These are phyloP conservation scores for Phlyctochytrium arcticum DNA, from an alignment of 192 early-diverging fungal species.

Conservation along the genomic window DNA sequence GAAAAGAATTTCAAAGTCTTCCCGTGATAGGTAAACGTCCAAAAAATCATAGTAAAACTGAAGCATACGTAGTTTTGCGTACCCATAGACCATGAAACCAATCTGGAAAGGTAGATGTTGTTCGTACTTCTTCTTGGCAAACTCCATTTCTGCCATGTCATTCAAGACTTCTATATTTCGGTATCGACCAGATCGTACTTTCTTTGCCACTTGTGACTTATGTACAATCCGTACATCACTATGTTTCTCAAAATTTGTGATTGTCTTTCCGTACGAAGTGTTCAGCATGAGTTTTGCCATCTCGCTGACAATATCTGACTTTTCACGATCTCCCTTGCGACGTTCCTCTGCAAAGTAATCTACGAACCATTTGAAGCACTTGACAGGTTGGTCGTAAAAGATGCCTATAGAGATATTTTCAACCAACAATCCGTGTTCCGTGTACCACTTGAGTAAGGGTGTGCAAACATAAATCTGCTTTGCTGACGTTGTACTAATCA, in stretches of 20 bases:
- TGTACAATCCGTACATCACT: too few relatives aligned
- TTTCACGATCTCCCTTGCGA: background rate
- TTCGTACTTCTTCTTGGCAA: too few relatives aligned
- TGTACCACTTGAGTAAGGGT: background rate
- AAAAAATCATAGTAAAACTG: too few relatives aligned
- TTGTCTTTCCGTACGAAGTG: slow-evolving; percentile 1
- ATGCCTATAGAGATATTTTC: background rate
- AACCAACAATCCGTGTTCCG: background rate
- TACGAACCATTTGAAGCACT: background rate
- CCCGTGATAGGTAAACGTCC: background rate
- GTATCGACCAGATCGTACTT: background rate
- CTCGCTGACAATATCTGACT: too few relatives aligned
- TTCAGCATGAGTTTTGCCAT: slow-evolving; percentile 1
- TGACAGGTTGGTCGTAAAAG: background rate
- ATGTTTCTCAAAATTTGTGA: too few relatives aligned
- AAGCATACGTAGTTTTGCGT: too few relatives aligned
- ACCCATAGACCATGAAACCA: too few relatives aligned
- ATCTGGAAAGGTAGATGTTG: too few relatives aligned
- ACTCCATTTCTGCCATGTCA: background rate
- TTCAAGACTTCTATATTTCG: background rate
- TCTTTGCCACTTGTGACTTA: too few relatives aligned
- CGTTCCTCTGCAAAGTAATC: too few relatives aligned
- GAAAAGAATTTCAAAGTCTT: background rate
- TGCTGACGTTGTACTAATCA: too few relatives aligned
- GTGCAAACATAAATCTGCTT: background rate